phyloP scores from a whole-genome alignment of 495 filamentous ascomycete genomes.

The Astrocystis sublimbata region DNA sequence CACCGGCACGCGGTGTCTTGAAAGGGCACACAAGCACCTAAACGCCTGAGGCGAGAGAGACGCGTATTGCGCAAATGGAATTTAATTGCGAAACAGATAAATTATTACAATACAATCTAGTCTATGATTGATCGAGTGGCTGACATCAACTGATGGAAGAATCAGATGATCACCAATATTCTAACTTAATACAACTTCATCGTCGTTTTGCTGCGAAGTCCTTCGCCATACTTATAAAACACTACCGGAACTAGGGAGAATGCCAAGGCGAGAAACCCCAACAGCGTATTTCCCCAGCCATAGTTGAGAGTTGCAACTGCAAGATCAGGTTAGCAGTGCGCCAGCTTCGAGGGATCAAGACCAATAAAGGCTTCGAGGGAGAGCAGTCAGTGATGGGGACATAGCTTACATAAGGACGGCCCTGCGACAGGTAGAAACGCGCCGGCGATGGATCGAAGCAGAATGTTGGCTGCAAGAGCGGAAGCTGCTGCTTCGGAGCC shows the following conservation, averaged over 20 bases:
- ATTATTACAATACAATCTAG: neutral
- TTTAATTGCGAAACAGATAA: neutral
- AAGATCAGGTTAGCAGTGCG: neutral
- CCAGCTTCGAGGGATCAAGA: neutral
- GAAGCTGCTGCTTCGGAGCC: slow-evolving; percentile 56
- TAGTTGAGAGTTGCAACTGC: slow-evolving; percentile 36
- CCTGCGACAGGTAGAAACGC: slow-evolving; percentile 54
- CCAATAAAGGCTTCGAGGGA: neutral
- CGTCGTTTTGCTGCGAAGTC: slow-evolving; percentile 1
- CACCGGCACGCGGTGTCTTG: too few relatives aligned
- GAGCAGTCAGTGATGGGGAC: neutral
- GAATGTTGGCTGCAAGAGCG: slow-evolving; percentile 53
- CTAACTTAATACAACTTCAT: neutral
- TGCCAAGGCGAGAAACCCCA: slow-evolving; percentile 39
- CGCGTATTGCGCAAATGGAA: neutral
- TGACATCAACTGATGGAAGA: neutral
- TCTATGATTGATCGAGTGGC: neutral
- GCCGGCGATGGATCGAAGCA: slow-evolving; percentile 53
- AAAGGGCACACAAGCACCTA: too few relatives aligned
- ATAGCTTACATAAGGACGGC: slow-evolving; percentile 34
- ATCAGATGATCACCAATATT: neutral
- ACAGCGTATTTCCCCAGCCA: slow-evolving; percentile 51
- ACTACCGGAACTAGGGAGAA: slow-evolving; percentile 42
- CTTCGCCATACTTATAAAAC: slow-evolving; percentile 43
- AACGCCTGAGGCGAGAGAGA: neutral